Evolutionary conservation across 2,329 filamentous ascomycete species (phyloP).

Genomic region (Tolypocladium tropicale): DNA sequence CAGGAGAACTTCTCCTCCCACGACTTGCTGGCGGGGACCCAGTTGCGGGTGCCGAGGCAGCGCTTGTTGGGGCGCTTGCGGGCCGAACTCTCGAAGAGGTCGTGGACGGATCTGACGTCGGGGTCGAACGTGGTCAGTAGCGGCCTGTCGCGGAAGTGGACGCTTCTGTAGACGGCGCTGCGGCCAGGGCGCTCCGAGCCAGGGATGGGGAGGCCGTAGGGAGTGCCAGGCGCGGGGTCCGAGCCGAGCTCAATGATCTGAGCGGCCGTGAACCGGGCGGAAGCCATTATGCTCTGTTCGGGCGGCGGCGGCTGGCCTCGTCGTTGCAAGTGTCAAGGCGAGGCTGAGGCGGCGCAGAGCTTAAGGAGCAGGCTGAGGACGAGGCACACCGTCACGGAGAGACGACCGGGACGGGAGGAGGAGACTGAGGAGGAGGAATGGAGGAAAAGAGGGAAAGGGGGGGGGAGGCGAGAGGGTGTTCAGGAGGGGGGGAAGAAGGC

Average conservation of each 20-base stretch:
- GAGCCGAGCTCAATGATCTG: slow-evolving; percentile 43
- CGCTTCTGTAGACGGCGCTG: slow-evolving; percentile 73
- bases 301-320: background rate
- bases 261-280: slow-evolving; percentile 22
- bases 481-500: background rate
- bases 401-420: background rate
- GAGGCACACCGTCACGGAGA: background rate
- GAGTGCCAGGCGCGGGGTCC: slow-evolving; percentile 61
- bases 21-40: slow-evolving; percentile 61
- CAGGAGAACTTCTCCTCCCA: slow-evolving; percentile 70
- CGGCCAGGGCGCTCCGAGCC: slow-evolving; percentile 65
- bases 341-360: background rate
- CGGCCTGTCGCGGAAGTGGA: slow-evolving; percentile 60
- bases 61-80: slow-evolving; percentile 53
- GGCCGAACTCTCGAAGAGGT: slow-evolving; percentile 64
- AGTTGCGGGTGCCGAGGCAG: slow-evolving; percentile 74
- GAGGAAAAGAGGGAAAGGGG: too few species aligned
- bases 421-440: background rate
- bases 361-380: background rate
- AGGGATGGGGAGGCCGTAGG: slow-evolving; percentile 69
- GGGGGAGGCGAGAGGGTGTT: background rate
- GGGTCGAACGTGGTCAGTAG: slow-evolving; percentile 66
- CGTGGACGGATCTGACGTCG: slow-evolving; percentile 60
- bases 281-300: slow-evolving; percentile 16
- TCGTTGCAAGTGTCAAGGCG: background rate